Conservation (phyloP, 2,329 filamentous ascomycete species). For the Apiospora rasikravindrae region DNA sequence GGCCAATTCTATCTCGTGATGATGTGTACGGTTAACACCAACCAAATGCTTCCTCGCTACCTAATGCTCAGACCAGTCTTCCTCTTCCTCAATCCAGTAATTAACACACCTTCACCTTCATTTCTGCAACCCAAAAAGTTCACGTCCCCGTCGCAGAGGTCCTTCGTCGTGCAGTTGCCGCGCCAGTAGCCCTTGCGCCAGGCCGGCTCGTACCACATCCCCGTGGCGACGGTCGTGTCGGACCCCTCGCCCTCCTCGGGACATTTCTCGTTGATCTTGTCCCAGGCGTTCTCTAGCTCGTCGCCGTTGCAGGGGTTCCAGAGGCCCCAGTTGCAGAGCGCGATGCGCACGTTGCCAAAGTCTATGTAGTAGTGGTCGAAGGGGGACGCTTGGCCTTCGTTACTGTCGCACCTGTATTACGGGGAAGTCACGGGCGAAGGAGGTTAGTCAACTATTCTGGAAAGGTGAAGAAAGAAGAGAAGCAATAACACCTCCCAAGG, state of each 20-base stretch:
- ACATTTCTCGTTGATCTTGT: not conserved
- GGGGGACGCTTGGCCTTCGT: not conserved
- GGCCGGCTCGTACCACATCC: not conserved
- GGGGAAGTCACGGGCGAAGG: not conserved
- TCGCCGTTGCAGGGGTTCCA: not conserved
- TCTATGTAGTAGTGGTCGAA: not conserved
- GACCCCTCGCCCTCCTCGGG: too few relatives aligned
- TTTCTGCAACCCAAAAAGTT: not conserved
- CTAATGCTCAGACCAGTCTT: not conserved
- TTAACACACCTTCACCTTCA: not conserved
- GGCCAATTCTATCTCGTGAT: not conserved
- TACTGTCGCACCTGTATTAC: not conserved
- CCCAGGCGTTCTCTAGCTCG: not conserved
- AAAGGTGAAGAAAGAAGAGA: too few relatives aligned
- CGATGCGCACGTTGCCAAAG: not conserved
- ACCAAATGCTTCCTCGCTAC: not conserved
- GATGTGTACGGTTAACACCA: not conserved
- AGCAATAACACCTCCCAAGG: too few relatives aligned
- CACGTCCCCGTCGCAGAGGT: not conserved
- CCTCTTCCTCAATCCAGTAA: not conserved
- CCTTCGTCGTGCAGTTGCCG: not conserved
- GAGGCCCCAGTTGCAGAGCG: not conserved
- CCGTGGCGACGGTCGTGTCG: not conserved
- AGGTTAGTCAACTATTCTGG: too few relatives aligned
- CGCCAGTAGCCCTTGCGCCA: slow-evolving; percentile 1